These are phyloP conservation scores for Oryza meyeriana DNA, from an alignment of 176 grass and related monocot genomes.

Conservation along the genomic window DNA sequence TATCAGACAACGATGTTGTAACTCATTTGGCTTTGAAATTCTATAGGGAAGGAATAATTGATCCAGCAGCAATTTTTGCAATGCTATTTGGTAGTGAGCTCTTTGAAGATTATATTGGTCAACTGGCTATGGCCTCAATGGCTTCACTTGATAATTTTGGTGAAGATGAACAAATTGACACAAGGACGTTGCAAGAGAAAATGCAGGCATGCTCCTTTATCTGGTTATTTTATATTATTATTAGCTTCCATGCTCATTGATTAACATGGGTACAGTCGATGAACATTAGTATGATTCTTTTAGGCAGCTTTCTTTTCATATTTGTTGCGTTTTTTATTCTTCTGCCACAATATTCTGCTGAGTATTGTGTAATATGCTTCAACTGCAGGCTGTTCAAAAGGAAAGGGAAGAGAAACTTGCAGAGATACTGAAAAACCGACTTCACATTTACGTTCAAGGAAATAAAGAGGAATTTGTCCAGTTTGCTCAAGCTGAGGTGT, in stretches of 20 bases:
- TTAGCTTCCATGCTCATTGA: conserved; percentile 16
- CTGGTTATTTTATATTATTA: conserved; percentile 1
- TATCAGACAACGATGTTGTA: not conserved
- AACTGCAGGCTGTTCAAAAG: conserved; percentile 79
- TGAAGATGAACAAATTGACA: conserved; percentile 76
- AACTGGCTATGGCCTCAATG: conserved; percentile 95
- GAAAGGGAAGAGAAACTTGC: conserved; percentile 95
- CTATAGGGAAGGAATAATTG: conserved; percentile 86
- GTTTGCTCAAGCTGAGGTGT: conserved; percentile 73
- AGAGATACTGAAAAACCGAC: conserved; percentile 65
- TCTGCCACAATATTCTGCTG: conserved; percentile 10
- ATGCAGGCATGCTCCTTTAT: conserved; percentile 69
- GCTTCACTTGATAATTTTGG: conserved; percentile 84
- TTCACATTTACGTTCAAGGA: conserved; percentile 83
- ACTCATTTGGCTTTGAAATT: conserved; percentile 32
- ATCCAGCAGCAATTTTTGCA: conserved; percentile 95
- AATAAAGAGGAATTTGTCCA: conserved; percentile 68
- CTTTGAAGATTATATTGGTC: conserved; percentile 98
- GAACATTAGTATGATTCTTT: not conserved
- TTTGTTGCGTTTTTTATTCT: conserved; percentile 37
- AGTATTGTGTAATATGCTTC: not conserved
- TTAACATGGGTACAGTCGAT: conserved; percentile 9
- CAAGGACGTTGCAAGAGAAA: conserved; percentile 72
- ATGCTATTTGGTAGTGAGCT: conserved; percentile 97
- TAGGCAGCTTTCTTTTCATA: not conserved